Percentiles rank a stretch among this genome's conserved stretches.
Evolutionary conservation across 306 rosid genomes (phyloP).

Genomic region (Ormosia semicastrata): DNA sequence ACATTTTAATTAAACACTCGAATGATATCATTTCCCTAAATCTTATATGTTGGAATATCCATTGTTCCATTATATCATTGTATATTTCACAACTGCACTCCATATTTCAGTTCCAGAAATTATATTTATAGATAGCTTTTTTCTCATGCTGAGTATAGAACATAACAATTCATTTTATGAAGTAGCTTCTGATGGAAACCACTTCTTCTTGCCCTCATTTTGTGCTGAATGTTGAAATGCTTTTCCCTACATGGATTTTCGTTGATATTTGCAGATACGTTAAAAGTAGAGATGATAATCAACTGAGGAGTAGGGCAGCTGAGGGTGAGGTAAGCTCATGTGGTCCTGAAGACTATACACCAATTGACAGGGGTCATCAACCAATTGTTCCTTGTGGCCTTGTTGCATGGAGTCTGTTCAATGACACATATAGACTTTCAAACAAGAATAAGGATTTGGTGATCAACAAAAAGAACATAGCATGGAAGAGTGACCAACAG

Average conservation of each 20-base stretch:
- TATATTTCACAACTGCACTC: not conserved
- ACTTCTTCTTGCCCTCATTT: not conserved
- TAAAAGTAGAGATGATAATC: constrained; percentile 73
- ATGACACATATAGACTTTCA: constrained; percentile 73
- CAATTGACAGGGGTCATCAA: not conserved
- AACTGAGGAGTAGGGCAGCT: constrained; percentile 40
- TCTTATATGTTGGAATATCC: not conserved
- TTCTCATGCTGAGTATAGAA: not conserved
- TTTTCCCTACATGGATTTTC: not conserved
- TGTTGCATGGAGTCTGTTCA: constrained; percentile 89
- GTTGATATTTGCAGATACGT: constrained; percentile 56
- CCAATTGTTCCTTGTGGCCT: constrained; percentile 93
- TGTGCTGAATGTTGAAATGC: not conserved
- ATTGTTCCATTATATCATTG: not conserved
- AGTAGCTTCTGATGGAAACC: not conserved
- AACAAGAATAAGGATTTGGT: constrained; percentile 40
- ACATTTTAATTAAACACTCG: not conserved
- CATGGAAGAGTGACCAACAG: constrained; percentile 73
- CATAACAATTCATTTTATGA: not conserved
- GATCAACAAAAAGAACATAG: constrained; percentile 65
- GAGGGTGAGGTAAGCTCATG: constrained; percentile 31
- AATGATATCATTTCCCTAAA: not conserved
- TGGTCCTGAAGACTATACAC: constrained; percentile 23
- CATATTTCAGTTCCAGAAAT: not conserved
- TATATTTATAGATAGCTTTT: not conserved